Base-by-base conservation (phyloP, 2,329 filamentous ascomycete species). In the Penicillium sp. region DNA sequence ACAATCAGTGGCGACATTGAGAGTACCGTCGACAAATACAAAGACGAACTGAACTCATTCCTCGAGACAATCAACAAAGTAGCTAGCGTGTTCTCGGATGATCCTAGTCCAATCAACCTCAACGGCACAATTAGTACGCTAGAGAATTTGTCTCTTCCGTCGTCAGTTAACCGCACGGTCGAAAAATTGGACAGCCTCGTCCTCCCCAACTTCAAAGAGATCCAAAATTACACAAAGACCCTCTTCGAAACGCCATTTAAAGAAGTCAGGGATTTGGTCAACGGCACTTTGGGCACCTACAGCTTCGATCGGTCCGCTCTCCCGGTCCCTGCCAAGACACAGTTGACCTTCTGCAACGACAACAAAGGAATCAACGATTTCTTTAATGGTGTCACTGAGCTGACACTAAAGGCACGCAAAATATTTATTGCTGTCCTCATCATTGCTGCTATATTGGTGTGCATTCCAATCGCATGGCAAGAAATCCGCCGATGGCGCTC, bases 281-380 rank as follows among this genome's bases (percentile, higher is more conserved):
- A 91, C 63, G 77, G 86, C 15, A 86, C 82, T 34, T 83, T 94
- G 68, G 83, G 85, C 49, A 82, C 79, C 60, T 97, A 92, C 79
- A 82, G 80, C 33, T 96, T 97, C 71, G 86, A 97, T 70, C 82
- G 86, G 16, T 84, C 84, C 13, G 75, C 88, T 10, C 93, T 99
- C 66, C 91, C 92, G 0, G 82, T 96, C 3, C 92, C 94, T 1
- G 78, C 87, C 65, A 96, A 96, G 78, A 83, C 95, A 73, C 79
- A 86, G 38, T 80, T 99, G 52, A 87, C 83, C 0, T 97, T 99
- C 78, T 99, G 94, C 79, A 91, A 91, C 41, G 86, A 91, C 70
- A 91, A 94, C 75, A 83, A 90, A 63, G 86, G 84, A 33, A 89
- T 99, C 74, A 86, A 87, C 69, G 81, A 87, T 62, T 97, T 97